Evolutionary conservation across 176 grass and related monocot species (phyloP).

Genomic region (Phyllostachys edulis): DNA sequence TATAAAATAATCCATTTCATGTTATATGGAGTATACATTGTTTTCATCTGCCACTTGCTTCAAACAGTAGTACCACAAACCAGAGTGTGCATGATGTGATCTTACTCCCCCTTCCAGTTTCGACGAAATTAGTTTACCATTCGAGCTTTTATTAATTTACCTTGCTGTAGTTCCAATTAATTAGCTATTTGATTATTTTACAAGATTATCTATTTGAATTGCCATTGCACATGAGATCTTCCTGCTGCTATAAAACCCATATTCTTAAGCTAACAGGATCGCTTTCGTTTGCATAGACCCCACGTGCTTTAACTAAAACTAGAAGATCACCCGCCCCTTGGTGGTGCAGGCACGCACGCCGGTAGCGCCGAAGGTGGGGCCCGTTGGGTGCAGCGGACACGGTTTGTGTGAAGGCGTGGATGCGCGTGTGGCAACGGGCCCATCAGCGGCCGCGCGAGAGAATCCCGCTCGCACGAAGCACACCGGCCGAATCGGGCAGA

Average conservation of each 20-base stretch:
- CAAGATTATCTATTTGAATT: not conserved
- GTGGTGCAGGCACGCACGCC: too few species aligned
- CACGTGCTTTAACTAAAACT: constrained; percentile 10
- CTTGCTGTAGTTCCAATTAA: not conserved
- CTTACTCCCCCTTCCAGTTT: not conserved
- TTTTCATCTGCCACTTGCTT: not conserved
- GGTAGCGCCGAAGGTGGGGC: too few species aligned
- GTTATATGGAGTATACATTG: not conserved
- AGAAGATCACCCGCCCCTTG: too few species aligned
- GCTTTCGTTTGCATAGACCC: not conserved
- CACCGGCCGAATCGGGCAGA: too few species aligned
- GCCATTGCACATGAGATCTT: not conserved
- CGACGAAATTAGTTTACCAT: not conserved
- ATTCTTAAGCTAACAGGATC: not conserved
- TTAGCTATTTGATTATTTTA: not conserved
- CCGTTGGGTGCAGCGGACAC: too few species aligned
- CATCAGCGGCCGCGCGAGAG: too few species aligned
- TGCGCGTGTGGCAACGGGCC: too few species aligned
- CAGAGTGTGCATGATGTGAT: not conserved
- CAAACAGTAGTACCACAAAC: not conserved
- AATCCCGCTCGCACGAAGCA: too few species aligned
- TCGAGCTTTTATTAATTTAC: not conserved
- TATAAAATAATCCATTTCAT: not conserved
- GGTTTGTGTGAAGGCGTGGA: too few species aligned
- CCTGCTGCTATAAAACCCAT: not conserved